Percentiles rank a stretch among this genome's conserved stretches.
phyloP scores from a whole-genome alignment of 176 grass and related monocot species.

The Luzula sylvatica region DNA sequence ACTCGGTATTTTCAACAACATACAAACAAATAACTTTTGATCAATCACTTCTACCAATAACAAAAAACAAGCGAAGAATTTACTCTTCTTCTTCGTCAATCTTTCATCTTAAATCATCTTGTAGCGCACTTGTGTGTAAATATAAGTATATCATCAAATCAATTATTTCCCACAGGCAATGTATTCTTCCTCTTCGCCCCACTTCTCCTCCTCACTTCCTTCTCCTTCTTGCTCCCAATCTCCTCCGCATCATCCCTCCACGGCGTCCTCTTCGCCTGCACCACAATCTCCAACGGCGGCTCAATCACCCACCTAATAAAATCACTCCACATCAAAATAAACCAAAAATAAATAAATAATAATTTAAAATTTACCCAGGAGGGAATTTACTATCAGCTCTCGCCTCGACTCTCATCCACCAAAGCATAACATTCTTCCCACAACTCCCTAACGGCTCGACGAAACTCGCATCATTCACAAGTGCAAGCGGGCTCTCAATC shows the following conservation, averaged over 20 bases:
- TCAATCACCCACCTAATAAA: constrained; percentile 77
- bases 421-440: constrained; percentile 81
- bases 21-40: too few species aligned
- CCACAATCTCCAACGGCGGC: constrained; percentile 61
- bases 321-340: neutral
- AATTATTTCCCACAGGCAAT: constrained; percentile 29
- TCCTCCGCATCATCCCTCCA: constrained; percentile 56
- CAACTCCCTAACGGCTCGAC: constrained; percentile 85
- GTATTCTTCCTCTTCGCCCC: constrained; percentile 66
- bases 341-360: neutral
- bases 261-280: constrained; percentile 74
- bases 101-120: too few species aligned
- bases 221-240: constrained; percentile 35
- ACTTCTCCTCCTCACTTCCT: constrained; percentile 31
- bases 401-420: constrained; percentile 97
- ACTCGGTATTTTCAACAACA: too few species aligned
- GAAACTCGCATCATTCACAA: constrained; percentile 73
- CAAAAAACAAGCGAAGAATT: too few species aligned
- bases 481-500: constrained; percentile 55
- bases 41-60: too few species aligned
- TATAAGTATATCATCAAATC: constrained; percentile 20
- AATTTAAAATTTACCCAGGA: constrained; percentile 29
- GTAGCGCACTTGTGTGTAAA: too few species aligned
- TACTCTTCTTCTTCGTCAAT: too few species aligned
- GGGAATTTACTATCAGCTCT: constrained; percentile 93